Evolutionary conservation across 2,329 filamentous ascomycete species (phyloP).

Genomic region (Epichloe amarillans): DNA sequence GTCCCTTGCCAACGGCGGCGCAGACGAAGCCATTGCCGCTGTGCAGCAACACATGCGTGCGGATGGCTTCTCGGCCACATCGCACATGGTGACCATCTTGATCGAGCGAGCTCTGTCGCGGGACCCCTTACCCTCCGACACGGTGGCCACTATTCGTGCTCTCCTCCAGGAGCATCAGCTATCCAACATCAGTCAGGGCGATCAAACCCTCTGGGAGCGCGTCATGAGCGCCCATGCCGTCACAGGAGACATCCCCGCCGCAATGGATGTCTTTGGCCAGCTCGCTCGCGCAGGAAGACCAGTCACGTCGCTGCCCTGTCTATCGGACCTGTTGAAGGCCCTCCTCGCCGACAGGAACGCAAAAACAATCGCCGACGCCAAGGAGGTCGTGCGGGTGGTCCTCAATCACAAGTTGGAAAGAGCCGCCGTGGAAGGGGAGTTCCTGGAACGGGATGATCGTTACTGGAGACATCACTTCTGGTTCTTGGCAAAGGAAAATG

Average conservation of each 20-base stretch:
- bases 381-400: conserved; percentile 19
- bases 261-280: conserved; percentile 35
- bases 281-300: conserved; percentile 26
- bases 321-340: conserved; percentile 28
- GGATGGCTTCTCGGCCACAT: conserved; percentile 37
- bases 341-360: conserved; percentile 14
- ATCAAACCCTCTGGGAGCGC: conserved; percentile 57
- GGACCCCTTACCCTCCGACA: conserved; percentile 42
- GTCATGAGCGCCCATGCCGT: conserved; percentile 54
- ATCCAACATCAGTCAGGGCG: conserved; percentile 22
- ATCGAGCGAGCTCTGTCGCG: conserved; percentile 52
- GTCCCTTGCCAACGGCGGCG: conserved; percentile 22
- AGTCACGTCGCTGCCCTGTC: conserved; percentile 28
- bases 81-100: conserved; percentile 64
- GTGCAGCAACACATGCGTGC: conserved; percentile 50
- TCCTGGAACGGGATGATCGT: conserved; percentile 12
- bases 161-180: conserved; percentile 46
- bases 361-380: conserved; percentile 15
- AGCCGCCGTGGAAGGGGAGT: conserved; percentile 8
- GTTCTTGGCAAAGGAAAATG: conserved; percentile 28
- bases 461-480: conserved; percentile 39
- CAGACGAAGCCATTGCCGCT: conserved; percentile 38
- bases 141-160: conserved; percentile 31
- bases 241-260: conserved; percentile 34
- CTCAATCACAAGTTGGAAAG: conserved; percentile 15